These are phyloP conservation scores for Paramyrothecium sp. DNA, from an alignment of 2,329 filamentous ascomycete species.

Conservation along the genomic window DNA sequence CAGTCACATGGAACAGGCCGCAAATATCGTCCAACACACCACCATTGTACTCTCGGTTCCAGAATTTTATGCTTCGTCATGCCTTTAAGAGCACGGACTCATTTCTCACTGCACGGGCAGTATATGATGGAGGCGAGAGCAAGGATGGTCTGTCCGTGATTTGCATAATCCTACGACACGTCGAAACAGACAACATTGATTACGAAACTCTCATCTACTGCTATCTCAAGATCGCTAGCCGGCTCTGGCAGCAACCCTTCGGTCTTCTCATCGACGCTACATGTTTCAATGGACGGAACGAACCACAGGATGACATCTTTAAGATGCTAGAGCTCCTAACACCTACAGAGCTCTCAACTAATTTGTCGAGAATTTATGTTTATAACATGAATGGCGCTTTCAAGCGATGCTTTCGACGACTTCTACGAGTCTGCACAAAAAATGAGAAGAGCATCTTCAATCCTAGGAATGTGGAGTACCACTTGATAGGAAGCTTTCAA, in stretches of 20 bases:
- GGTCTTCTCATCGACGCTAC: slow-evolving; percentile 68
- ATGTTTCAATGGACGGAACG: slow-evolving; percentile 66
- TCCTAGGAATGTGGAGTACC: slow-evolving; percentile 64
- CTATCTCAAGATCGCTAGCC: slow-evolving; percentile 69
- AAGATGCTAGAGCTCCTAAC: slow-evolving; percentile 62
- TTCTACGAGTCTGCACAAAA: slow-evolving; percentile 60
- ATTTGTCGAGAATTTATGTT: slow-evolving; percentile 62
- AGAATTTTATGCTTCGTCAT: slow-evolving; percentile 71
- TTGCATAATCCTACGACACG: slow-evolving; percentile 66
- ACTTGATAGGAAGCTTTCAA: slow-evolving; percentile 63
- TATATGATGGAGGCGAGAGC: slow-evolving; percentile 70
- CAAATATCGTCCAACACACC: slow-evolving; percentile 63
- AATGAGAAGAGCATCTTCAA: slow-evolving; percentile 61
- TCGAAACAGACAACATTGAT: slow-evolving; percentile 64
- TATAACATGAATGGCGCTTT: slow-evolving; percentile 75
- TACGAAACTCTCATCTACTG: slow-evolving; percentile 66
- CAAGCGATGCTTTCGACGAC: slow-evolving; percentile 64
- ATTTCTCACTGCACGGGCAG: slow-evolving; percentile 60
- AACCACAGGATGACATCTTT: slow-evolving; percentile 64
- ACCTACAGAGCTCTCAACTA: slow-evolving; percentile 58
- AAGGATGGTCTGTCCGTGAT: slow-evolving; percentile 70
- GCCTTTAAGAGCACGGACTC: slow-evolving; percentile 65
- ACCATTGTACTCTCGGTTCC: slow-evolving; percentile 65
- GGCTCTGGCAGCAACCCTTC: slow-evolving; percentile 69
- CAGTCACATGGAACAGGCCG: slow-evolving; percentile 68